phyloP scores from a whole-genome alignment of 2,329 filamentous ascomycete species.

The Blastomyces gilchristii region DNA sequence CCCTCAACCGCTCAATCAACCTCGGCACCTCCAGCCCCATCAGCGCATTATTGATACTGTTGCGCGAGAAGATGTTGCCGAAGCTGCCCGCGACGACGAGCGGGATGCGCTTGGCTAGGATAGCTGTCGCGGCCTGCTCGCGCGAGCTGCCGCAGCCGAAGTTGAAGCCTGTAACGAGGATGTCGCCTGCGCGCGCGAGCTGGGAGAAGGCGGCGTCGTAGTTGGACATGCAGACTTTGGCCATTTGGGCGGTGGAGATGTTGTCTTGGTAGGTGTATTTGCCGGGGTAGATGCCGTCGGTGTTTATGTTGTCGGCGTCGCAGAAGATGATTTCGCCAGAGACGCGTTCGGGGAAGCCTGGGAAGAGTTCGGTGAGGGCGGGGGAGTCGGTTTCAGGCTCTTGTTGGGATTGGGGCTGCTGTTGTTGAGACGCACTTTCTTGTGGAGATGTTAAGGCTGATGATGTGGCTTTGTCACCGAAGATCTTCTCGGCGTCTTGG shows the following conservation, averaged over 20 bases:
- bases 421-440: neutral
- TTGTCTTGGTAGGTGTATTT: slow-evolving; percentile 90
- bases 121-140: slow-evolving; percentile 81
- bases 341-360: slow-evolving; percentile 76
- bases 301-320: slow-evolving; percentile 80
- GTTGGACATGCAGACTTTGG: slow-evolving; percentile 84
- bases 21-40: slow-evolving; percentile 31
- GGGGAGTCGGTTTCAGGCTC: slow-evolving; percentile 6
- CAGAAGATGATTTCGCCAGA: slow-evolving; percentile 80
- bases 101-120: slow-evolving; percentile 69
- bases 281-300: slow-evolving; percentile 83
- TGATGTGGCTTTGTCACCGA: neutral
- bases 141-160: slow-evolving; percentile 75
- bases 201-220: slow-evolving; percentile 65
- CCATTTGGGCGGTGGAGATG: slow-evolving; percentile 68
- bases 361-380: slow-evolving; percentile 56
- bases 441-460: neutral
- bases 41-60: slow-evolving; percentile 36
- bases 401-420: neutral
- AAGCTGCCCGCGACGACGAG: slow-evolving; percentile 74
- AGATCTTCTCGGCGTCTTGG: neutral
- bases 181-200: slow-evolving; percentile 59
- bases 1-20: slow-evolving; percentile 26
- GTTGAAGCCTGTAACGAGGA: slow-evolving; percentile 78
- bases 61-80: slow-evolving; percentile 69